Conservation (phyloP, 2,329 filamentous ascomycete species). For the Madurella mycetomatis region DNA sequence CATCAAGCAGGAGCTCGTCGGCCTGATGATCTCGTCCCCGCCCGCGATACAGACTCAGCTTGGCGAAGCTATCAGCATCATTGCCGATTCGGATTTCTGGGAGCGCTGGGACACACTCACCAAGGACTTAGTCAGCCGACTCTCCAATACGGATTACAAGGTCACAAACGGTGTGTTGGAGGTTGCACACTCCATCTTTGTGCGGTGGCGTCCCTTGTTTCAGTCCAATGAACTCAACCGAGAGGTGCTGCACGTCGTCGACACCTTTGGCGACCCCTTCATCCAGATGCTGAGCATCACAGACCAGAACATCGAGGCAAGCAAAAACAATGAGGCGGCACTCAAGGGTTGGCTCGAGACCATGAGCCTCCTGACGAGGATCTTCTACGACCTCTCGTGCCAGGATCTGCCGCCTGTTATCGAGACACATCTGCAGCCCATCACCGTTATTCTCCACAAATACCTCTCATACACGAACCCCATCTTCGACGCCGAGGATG, state of each 20-base stretch:
- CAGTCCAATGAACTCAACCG: slow-evolving; percentile 87
- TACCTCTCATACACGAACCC: slow-evolving; percentile 87
- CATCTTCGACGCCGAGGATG: slow-evolving; percentile 78
- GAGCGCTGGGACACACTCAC: slow-evolving; percentile 94
- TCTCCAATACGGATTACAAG: slow-evolving; percentile 75
- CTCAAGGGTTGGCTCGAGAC: slow-evolving; percentile 78
- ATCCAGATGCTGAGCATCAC: slow-evolving; percentile 71
- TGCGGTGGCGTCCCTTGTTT: slow-evolving; percentile 90
- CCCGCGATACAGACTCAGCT: slow-evolving; percentile 85
- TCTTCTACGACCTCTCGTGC: slow-evolving; percentile 94
- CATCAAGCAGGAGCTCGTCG: slow-evolving; percentile 94
- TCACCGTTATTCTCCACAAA: slow-evolving; percentile 80
- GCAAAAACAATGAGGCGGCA: slow-evolving; percentile 67
- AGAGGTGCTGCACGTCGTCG: slow-evolving; percentile 93
- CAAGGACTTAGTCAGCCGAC: slow-evolving; percentile 81
- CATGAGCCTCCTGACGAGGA: slow-evolving; percentile 82
- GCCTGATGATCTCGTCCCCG: slow-evolving; percentile 91
- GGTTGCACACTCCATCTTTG: slow-evolving; percentile 97
- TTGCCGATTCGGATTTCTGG: slow-evolving; percentile 98
- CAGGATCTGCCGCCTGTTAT: slow-evolving; percentile 94
- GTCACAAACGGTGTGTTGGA: slow-evolving; percentile 92
- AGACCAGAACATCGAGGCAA: slow-evolving; percentile 67
- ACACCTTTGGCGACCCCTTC: slow-evolving; percentile 79
- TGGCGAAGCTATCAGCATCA: slow-evolving; percentile 93
- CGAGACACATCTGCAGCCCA: slow-evolving; percentile 76